Percentiles rank a stretch among this genome's conserved stretches.
These are phyloP conservation scores for Tripterygium wilfordii DNA, from an alignment of 177 flowering plant genomes.

Conservation along the genomic window DNA sequence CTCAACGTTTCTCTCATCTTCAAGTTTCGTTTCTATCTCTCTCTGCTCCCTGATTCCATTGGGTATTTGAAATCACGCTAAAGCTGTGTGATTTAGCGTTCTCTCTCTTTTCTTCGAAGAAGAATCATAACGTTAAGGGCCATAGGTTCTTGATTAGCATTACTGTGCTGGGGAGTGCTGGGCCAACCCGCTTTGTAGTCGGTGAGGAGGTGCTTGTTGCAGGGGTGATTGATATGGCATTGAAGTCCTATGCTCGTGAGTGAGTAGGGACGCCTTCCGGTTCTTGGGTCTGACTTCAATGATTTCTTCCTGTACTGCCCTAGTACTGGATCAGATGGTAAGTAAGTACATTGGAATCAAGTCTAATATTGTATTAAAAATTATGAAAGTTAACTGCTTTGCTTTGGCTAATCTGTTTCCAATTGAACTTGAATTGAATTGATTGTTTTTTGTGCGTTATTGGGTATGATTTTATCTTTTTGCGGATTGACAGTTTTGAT, in stretches of 20 bases:
- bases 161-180: constrained; percentile 62
- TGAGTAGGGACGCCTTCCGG: constrained; percentile 61
- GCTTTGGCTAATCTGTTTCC: background rate
- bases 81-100: too few species aligned
- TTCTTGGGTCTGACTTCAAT: constrained; percentile 42
- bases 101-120: too few species aligned
- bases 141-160: constrained; percentile 1
- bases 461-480: too few species aligned
- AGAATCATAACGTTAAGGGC: background rate
- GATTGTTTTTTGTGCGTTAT: too few species aligned
- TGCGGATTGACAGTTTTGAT: too few species aligned
- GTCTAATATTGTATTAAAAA: background rate
- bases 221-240: constrained; percentile 45
- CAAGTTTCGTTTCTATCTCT: too few species aligned
- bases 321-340: constrained; percentile 44
- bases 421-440: too few species aligned
- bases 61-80: too few species aligned
- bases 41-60: too few species aligned
- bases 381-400: background rate
- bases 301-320: constrained; percentile 50
- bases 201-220: constrained; percentile 46
- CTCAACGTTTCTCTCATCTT: too few species aligned
- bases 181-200: constrained; percentile 58
- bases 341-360: background rate
- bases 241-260: constrained; percentile 57